Base-by-base conservation (phyloP, 2,329 filamentous ascomycete genomes). In the Arthrobotrys pseudoclavata region DNA sequence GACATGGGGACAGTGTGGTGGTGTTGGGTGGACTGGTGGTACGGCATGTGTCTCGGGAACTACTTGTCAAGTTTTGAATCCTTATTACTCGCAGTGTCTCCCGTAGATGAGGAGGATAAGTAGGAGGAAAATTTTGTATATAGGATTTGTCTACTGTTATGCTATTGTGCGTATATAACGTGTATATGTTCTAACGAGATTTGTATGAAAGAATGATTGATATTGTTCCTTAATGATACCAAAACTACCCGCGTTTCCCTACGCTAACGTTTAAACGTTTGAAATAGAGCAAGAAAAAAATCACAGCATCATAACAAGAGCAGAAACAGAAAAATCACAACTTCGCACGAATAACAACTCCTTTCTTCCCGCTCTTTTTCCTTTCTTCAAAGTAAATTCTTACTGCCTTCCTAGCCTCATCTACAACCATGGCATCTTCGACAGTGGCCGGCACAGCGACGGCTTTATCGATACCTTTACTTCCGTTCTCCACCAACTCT, bases 361-460 rank as follows among this genome's bases (percentile, higher is more conserved):
- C 72, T 29, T 76, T 76, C 66, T 53, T 69, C 6, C 72, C 72
- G 26, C 50, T 76, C 63, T 82, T 53, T 82, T 82, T 74, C 63
- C 85, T 83, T 81, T 85, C 67, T 20, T 67, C 84, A 82, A 97
- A 97, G 84, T 97, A 97, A 84, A 92, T 89, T 82, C 85, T 87
- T 1, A 97, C 88, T 83, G 89, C 91, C 45, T 81, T 85, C 83
- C 90, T 89, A 53, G 93, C 94, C 69, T 92, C 89, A 20, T 91
- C 89, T 6, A 97, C 89, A 7, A 91, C 92, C 29, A 88, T 86
- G 0, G 85, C 85, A 84, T 97, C 94, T 84, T 97, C 94, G 55
- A 97, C 91, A 2, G 94, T 97, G 26, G 91, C 92, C 7, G 94
- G 94, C 53, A 95, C 89, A 78, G 87, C 86, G 0, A 97, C 91